Evolutionary conservation across 1,284 basidiomycete species (phyloP).

Genomic region (Heterobasidion annosum): DNA sequence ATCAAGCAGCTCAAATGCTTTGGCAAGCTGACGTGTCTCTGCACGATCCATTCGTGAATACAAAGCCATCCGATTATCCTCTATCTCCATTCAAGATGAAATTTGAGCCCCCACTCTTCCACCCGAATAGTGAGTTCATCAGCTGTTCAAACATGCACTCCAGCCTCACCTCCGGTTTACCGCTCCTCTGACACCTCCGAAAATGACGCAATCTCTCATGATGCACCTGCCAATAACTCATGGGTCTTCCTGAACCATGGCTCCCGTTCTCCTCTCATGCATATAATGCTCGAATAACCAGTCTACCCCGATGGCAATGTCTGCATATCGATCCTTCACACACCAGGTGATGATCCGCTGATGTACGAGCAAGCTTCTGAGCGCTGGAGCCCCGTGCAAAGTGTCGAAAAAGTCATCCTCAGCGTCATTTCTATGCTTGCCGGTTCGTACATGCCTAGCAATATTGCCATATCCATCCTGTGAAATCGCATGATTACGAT

Average conservation of each 20-base stretch:
- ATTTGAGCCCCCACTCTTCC: conserved; percentile 94
- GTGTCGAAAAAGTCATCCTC: conserved; percentile 92
- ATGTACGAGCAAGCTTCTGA: conserved; percentile 94
- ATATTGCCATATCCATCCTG: too few species aligned
- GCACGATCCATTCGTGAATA: not conserved
- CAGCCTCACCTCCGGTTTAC: not conserved
- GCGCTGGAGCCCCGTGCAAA: conserved; percentile 97
- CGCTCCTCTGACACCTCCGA: not conserved
- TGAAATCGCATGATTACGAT: too few species aligned
- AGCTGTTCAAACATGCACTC: not conserved
- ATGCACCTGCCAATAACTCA: not conserved
- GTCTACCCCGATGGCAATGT: conserved; percentile 94
- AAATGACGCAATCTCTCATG: not conserved
- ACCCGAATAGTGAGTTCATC: conserved; percentile 82
- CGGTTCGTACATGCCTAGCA: conserved; percentile 34
- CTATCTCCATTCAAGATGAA: conserved; percentile 97
- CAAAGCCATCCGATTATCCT: conserved; percentile 85
- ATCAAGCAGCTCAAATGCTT: conserved; percentile 2
- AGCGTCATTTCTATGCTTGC: conserved; percentile 99
- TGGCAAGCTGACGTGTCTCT: not conserved
- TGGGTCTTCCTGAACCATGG: not conserved
- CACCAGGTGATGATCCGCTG: conserved; percentile 90
- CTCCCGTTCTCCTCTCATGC: not conserved
- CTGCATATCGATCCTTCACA: conserved; percentile 97
- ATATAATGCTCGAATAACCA: conserved; percentile 18